Base-by-base conservation (phyloP, 1,284 basidiomycete genomes). In the Grifola frondosa region DNA sequence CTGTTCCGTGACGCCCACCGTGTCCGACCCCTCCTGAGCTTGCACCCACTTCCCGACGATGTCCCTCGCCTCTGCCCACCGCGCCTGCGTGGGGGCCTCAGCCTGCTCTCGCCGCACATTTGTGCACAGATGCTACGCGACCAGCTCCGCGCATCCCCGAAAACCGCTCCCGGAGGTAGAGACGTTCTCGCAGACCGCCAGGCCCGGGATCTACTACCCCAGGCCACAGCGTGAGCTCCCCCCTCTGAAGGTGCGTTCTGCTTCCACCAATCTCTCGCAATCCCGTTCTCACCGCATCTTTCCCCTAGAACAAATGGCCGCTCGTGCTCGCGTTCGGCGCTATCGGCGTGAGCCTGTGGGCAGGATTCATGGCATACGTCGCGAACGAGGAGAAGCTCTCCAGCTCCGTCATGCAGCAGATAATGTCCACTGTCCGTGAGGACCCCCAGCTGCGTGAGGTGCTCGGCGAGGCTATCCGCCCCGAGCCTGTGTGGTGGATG, bases 301-400 rank as follows among this genome's bases (percentile, higher is more conserved):
- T 25, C 23, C 28, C 33, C 9, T 44, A 76, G 77, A 68, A 66
- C 52, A 66, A 67, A 56, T 88, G 85, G 85, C 84, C 84, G 0
- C 58, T 71, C 19, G 57, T 80, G n/a, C 62, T 81, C 17, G 74
- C 68, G 0, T 65, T 80, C 34, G 67, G 72, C 11, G 63, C 69
- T 0, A 48, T 77, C 13, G 87, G 84, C 13, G 61, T 84, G 4
- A 63, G 76, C 3, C 77, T 74, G 10, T 89, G 87, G 87, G 77
- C 66, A 11, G 71, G 68, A 4, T 90, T 90, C 62, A 71, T 88
- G 51, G 70, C 74, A 21, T 81, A 78, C 52, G 80, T 79, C 8
- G 82, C 81, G 45, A 90, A 89, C 65, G 79, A 86, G 58, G 88
- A 90, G 59, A 82, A 80, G 53, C 70, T 88, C 19, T 78, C 84